Conservation (phyloP, 257 asterid species). For the Solanum piurae region DNA sequence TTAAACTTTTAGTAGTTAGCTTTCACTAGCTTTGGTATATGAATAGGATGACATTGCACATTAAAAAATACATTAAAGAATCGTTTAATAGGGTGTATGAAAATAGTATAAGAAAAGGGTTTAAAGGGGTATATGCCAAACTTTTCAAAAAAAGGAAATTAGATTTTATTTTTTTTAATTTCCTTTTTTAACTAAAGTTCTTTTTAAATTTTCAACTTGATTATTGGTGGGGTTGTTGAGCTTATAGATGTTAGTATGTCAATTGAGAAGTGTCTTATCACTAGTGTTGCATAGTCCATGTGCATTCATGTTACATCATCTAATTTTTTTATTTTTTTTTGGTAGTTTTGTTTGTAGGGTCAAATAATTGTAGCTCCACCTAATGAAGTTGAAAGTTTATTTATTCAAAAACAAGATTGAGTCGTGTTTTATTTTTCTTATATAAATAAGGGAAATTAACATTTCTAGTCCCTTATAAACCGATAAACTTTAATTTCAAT, state of each 20-base stretch:
- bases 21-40: not conserved
- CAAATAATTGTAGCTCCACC: not conserved
- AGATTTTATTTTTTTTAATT: not conserved
- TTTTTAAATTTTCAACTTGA: not conserved
- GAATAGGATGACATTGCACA: not conserved
- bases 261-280: not conserved
- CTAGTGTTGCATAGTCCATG: not conserved
- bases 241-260: not conserved
- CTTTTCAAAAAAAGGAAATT: not conserved
- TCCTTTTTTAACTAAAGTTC: not conserved
- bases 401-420: not conserved
- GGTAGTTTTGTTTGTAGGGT: not conserved
- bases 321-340: not conserved
- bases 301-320: not conserved
- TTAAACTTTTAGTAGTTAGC: not conserved
- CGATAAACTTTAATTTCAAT: not conserved
- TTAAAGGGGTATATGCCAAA: not conserved
- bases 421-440: not conserved
- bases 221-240: not conserved
- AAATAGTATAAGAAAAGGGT: not conserved
- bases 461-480: not conserved
- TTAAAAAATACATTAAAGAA: too few species aligned
- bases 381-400: not conserved
- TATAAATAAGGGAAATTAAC: not conserved
- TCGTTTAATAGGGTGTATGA: accelerated